phyloP scores from a whole-genome alignment of 345 rosid species.

The Arabis hirsuta region DNA sequence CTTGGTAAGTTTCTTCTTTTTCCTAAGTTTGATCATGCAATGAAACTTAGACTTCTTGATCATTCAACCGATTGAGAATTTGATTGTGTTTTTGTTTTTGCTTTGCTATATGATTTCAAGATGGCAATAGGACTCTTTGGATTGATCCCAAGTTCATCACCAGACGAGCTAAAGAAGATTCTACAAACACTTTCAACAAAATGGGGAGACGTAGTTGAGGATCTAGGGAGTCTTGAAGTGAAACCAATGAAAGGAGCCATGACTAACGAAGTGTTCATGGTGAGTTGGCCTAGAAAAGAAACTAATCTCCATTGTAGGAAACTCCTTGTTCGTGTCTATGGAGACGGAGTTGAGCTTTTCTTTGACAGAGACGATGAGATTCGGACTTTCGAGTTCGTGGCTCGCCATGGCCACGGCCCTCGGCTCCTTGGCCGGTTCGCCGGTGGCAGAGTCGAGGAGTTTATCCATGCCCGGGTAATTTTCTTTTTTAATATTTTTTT shows the following conservation, averaged over 20 bases:
- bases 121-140: conserved; percentile 66
- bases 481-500: background rate
- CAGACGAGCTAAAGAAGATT: conserved; percentile 62
- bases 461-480: conserved; percentile 85
- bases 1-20: conserved; percentile 31
- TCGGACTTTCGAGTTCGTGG: conserved; percentile 78
- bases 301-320: conserved; percentile 50
- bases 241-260: conserved; percentile 74
- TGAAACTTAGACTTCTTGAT: conserved; percentile 23
- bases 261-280: conserved; percentile 87
- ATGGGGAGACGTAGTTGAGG: conserved; percentile 72
- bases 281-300: conserved; percentile 67
- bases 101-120: background rate
- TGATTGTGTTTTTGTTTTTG: background rate
- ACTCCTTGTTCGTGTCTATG: conserved; percentile 75
- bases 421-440: conserved; percentile 78
- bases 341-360: conserved; percentile 86
- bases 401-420: conserved; percentile 91
- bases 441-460: conserved; percentile 89
- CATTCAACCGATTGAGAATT: background rate
- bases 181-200: conserved; percentile 53
- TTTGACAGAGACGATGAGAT: conserved; percentile 83
- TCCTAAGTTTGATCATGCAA: conserved; percentile 14
- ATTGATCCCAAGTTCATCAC: conserved; percentile 51
- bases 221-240: conserved; percentile 56